A percentile compares a stretch with the other conserved stretches of the same genome.
These are phyloP conservation scores for Chrysoporthe deuterocubensis DNA, from an alignment of 2,329 filamentous ascomycete genomes.

Conservation along the genomic window DNA sequence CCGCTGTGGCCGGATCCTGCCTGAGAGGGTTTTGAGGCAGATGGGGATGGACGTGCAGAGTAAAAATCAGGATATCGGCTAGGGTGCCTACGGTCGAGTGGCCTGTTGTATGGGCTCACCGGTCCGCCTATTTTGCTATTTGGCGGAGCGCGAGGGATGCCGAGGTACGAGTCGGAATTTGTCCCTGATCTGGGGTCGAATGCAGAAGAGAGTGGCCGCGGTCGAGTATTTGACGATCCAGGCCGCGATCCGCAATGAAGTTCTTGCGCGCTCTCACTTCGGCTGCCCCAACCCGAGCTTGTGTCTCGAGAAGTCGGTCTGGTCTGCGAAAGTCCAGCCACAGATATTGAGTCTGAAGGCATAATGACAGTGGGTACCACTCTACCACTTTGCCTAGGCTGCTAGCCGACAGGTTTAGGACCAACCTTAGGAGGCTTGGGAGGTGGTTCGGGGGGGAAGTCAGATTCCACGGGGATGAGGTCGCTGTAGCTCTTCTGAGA, in stretches of 20 bases:
- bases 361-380: background rate
- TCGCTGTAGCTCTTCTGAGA: constrained; percentile 41
- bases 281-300: background rate
- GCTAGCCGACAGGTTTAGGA: constrained; percentile 32
- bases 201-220: constrained; percentile 7
- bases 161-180: constrained; percentile 11
- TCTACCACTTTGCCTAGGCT: constrained; percentile 12
- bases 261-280: background rate
- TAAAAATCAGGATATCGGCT: background rate
- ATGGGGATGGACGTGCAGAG: background rate
- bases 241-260: background rate
- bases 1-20: background rate
- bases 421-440: constrained; percentile 35
- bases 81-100: background rate
- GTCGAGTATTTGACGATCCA: background rate
- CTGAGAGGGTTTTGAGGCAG: background rate
- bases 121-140: background rate
- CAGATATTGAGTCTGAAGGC: constrained; percentile 25
- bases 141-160: background rate
- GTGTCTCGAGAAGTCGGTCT: background rate
- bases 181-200: constrained; percentile 8
- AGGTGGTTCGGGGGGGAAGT: constrained; percentile 36
- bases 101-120: background rate
- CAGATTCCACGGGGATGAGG: constrained; percentile 42
- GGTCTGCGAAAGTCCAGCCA: background rate